A percentile compares a stretch with the other conserved stretches of the same genome.
Evolutionary conservation across 176 grass and related monocot genomes (phyloP).

Genomic region (Cocos nucifera): DNA sequence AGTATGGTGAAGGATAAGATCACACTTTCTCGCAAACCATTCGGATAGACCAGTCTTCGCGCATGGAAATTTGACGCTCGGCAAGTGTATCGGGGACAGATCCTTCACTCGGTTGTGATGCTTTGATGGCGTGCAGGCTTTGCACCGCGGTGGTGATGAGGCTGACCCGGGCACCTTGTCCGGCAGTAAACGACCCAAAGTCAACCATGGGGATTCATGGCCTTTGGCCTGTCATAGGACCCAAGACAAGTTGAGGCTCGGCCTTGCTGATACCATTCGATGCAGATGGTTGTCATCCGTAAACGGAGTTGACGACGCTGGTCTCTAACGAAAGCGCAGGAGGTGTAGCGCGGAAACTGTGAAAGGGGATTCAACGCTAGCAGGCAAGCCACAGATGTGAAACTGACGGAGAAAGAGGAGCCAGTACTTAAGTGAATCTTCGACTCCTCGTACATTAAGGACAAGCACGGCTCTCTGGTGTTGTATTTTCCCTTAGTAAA

Average conservation of each 20-base stretch:
- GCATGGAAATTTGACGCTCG: slow-evolving; percentile 24
- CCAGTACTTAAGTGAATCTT: too few relatives aligned
- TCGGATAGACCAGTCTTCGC: slow-evolving; percentile 20
- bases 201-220: slow-evolving; percentile 55
- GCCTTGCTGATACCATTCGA: too few relatives aligned
- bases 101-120: slow-evolving; percentile 12
- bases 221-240: slow-evolving; percentile 44
- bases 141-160: slow-evolving; percentile 35
- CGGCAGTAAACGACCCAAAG: slow-evolving; percentile 39
- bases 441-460: too few relatives aligned
- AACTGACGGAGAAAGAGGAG: too few relatives aligned
- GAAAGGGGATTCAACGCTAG: too few relatives aligned
- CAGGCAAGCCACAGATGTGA: too few relatives aligned
- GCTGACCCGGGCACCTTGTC: slow-evolving; percentile 26
- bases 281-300: too few relatives aligned
- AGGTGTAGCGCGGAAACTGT: too few relatives aligned
- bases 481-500: too few relatives aligned
- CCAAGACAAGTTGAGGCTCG: slow-evolving; percentile 38
- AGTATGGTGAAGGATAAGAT: slow-evolving; percentile 2
- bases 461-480: too few relatives aligned
- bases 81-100: slow-evolving; percentile 30
- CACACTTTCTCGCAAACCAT: slow-evolving; percentile 23
- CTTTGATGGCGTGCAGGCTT: slow-evolving; percentile 32
- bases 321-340: too few relatives aligned
- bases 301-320: too few relatives aligned